These are phyloP conservation scores for Ophiostoma himal-ulmi DNA, from an alignment of 2,329 filamentous ascomycete genomes.

Conservation along the genomic window DNA sequence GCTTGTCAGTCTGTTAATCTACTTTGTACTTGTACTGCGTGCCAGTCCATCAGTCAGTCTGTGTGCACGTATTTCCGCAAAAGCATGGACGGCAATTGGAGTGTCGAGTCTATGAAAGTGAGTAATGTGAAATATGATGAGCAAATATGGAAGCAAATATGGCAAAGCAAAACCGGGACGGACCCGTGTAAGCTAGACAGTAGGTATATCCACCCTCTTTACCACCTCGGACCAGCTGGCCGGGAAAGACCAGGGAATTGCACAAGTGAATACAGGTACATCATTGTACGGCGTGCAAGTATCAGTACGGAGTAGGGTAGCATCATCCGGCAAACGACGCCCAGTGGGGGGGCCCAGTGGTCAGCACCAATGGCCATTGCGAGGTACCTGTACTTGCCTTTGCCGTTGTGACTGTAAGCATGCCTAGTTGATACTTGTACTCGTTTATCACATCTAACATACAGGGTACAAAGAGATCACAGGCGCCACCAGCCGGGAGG, in stretches of 20 bases:
- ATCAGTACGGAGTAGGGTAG: slow-evolving; percentile 4
- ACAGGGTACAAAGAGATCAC: not conserved
- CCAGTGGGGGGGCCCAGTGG: not conserved
- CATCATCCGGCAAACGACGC: not conserved
- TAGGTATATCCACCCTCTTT: not conserved
- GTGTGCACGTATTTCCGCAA: not conserved
- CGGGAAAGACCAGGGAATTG: slow-evolving; percentile 9
- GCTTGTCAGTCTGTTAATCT: too few relatives aligned
- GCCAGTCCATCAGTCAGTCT: too few relatives aligned
- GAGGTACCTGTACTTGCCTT: not conserved
- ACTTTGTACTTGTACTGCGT: too few relatives aligned
- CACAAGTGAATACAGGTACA: not conserved
- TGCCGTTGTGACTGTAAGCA: not conserved
- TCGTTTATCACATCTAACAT: not conserved
- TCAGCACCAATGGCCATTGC: not conserved
- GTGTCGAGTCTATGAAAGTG: not conserved
- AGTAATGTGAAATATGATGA: not conserved
- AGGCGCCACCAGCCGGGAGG: not conserved
- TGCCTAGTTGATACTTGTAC: too few relatives aligned
- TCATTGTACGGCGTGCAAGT: not conserved
- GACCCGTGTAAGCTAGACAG: not conserved
- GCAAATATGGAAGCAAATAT: not conserved
- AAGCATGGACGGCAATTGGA: not conserved
- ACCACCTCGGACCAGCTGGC: slow-evolving; percentile 1
- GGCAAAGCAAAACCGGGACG: slow-evolving; percentile 1